phyloP scores from a whole-genome alignment of 371 early-diverging fungal genomes.

The Gilbertella persicaria region DNA sequence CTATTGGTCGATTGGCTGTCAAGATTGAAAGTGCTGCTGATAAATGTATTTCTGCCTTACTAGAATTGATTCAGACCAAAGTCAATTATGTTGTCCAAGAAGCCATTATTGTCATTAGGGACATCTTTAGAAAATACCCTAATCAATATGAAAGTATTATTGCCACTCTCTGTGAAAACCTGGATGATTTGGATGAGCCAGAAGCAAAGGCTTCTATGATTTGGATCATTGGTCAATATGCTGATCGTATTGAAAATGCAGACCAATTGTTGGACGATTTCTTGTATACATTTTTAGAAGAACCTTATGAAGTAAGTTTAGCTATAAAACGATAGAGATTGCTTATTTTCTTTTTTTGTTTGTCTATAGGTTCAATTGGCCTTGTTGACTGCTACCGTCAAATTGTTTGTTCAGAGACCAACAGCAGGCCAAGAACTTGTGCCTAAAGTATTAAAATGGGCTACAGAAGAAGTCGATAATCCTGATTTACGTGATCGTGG shows the following conservation, averaged over 20 bases:
- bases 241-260: constrained; percentile 90
- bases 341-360: background rate
- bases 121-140: constrained; percentile 95
- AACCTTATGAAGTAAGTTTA: constrained; percentile 78
- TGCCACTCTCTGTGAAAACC: constrained; percentile 83
- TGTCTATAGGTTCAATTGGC: constrained; percentile 81
- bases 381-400: constrained; percentile 92
- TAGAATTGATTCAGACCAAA: constrained; percentile 87
- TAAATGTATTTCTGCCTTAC: constrained; percentile 79
- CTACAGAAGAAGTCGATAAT: constrained; percentile 92
- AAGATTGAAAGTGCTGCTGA: constrained; percentile 85
- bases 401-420: constrained; percentile 91
- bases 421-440: constrained; percentile 88
- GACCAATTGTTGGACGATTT: constrained; percentile 80
- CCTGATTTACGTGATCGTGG: constrained; percentile 98
- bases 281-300: constrained; percentile 84
- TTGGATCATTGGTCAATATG: constrained; percentile 98
- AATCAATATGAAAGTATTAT: constrained; percentile 91
- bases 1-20: constrained; percentile 91
- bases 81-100: constrained; percentile 95
- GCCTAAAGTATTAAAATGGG: constrained; percentile 87
- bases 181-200: constrained; percentile 90
- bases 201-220: constrained; percentile 95
- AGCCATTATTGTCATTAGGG: constrained; percentile 79
- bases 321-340: no score